A percentile compares a stretch with the other conserved stretches of the same genome.
phyloP scores from a whole-genome alignment of 805 yeast genomes.

The Isabelozyma pseudorhagii region DNA sequence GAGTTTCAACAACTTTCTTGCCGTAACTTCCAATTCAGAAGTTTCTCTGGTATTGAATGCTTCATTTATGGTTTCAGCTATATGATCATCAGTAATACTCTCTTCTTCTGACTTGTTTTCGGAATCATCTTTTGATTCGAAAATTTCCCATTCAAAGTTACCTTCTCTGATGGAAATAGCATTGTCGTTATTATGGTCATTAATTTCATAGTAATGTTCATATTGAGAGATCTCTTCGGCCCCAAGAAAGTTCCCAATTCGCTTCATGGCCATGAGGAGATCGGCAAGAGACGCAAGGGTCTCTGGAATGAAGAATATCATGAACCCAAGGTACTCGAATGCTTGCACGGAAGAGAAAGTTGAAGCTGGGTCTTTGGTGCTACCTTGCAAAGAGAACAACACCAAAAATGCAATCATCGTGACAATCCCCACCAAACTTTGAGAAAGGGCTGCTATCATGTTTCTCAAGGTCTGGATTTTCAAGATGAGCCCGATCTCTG shows the following conservation, averaged over 20 bases:
- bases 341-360: constrained; percentile 66
- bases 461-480: constrained; percentile 62
- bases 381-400: constrained; percentile 22
- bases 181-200: constrained; percentile 2
- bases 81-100: constrained; percentile 21
- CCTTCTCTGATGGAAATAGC: constrained; percentile 52
- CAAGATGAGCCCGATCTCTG: constrained; percentile 58
- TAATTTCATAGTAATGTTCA: not conserved
- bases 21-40: constrained; percentile 55
- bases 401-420: constrained; percentile 53
- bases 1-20: constrained; percentile 21
- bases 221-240: constrained; percentile 20
- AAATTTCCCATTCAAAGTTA: constrained; percentile 63
- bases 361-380: constrained; percentile 45
- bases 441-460: constrained; percentile 56
- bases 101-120: constrained; percentile 5
- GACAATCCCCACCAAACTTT: constrained; percentile 61
- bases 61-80: constrained; percentile 8
- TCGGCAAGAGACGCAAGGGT: constrained; percentile 63
- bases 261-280: constrained; percentile 54
- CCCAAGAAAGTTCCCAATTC: constrained; percentile 47
- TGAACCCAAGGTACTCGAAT: constrained; percentile 57
- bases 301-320: constrained; percentile 60
- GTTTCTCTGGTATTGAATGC: constrained; percentile 46
- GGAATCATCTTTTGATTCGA: constrained; percentile 12